A percentile compares a stretch with the other conserved stretches of the same genome.
phyloP scores from a whole-genome alignment of 768 basidiomycete genomes.

The Psilocybe sp. region DNA sequence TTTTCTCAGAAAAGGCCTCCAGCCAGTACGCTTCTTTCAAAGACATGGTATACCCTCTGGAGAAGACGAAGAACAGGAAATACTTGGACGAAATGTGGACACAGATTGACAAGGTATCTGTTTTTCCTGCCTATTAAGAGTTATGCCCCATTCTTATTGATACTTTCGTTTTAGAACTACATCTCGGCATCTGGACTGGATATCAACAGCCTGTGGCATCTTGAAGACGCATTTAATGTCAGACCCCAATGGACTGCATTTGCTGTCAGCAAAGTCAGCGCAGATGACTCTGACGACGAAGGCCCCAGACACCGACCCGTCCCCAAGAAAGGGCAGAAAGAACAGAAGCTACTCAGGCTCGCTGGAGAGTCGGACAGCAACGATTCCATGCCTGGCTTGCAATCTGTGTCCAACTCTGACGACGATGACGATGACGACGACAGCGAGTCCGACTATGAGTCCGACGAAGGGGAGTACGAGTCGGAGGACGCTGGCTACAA shows the following conservation, averaged over 20 bases:
- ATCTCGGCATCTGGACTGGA: conserved; percentile 44
- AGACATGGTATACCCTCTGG: conserved; percentile 56
- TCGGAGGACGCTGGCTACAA: conserved; percentile 44
- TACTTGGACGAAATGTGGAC: conserved; percentile 66
- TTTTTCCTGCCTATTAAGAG: not conserved
- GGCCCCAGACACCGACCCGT: conserved; percentile 15
- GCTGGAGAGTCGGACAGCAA: conserved; percentile 41
- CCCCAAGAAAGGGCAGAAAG: conserved; percentile 24
- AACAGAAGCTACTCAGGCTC: conserved; percentile 47
- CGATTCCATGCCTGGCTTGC: conserved; percentile 64
- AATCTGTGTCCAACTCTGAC: conserved; percentile 62
- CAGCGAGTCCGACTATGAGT: conserved; percentile 27
- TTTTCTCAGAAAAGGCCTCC: conserved; percentile 58
- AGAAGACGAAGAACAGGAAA: conserved; percentile 45
- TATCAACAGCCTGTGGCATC: conserved; percentile 64
- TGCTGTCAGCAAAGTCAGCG: conserved; percentile 26
- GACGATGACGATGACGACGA: conserved; percentile 43
- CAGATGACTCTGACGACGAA: conserved; percentile 26
- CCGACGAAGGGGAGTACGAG: conserved; percentile 36
- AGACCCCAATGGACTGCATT: conserved; percentile 60
- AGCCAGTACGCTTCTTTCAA: conserved; percentile 47
- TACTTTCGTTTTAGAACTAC: conserved; percentile 49
- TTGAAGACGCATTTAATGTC: conserved; percentile 47
- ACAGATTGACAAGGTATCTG: conserved; percentile 53
- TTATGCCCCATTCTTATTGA: not conserved